These are phyloP conservation scores for Cladophialophora exuberans DNA, from an alignment of 2,329 filamentous ascomycete species.

Conservation along the genomic window DNA sequence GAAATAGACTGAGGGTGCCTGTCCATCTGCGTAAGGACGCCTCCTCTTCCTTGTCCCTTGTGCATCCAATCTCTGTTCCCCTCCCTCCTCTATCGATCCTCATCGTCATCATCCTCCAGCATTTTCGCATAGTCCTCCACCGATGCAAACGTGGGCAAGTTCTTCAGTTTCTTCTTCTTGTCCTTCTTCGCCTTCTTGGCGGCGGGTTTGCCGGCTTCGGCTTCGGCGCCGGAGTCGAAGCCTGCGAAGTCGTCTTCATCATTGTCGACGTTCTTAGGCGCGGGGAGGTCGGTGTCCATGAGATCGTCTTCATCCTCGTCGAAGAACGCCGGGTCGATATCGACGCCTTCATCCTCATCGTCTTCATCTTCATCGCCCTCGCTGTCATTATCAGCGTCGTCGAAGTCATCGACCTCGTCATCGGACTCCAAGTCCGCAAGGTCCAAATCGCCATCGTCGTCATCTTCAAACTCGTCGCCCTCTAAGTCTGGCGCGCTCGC, in stretches of 20 bases:
- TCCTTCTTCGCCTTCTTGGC: conserved; percentile 39
- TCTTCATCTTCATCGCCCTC: conserved; percentile 53
- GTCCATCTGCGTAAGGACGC: too few species aligned
- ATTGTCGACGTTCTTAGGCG: conserved; percentile 16
- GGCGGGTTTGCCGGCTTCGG: conserved; percentile 7
- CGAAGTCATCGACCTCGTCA: conserved; percentile 41
- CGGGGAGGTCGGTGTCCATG: conserved; percentile 52
- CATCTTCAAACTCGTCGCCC: conserved; percentile 52
- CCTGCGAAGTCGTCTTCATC: conserved; percentile 20
- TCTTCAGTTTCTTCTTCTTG: conserved; percentile 77
- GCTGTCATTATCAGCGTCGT: conserved; percentile 48
- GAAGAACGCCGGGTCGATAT: conserved; percentile 31
- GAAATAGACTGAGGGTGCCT: too few species aligned
- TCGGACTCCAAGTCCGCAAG: conserved; percentile 58
- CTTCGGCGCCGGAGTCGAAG: conserved; percentile 14
- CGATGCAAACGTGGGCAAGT: conserved; percentile 88
- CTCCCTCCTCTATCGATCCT: conserved; percentile 22
- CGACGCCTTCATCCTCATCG: conserved; percentile 43
- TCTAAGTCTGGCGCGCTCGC: conserved; percentile 78
- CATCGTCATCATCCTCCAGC: conserved; percentile 71
- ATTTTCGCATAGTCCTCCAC: conserved; percentile 91
- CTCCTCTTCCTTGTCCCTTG: too few species aligned
- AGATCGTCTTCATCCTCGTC: conserved; percentile 59
- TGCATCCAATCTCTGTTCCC: too few species aligned
- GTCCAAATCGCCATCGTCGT: conserved; percentile 62